Evolutionary conservation across 2,329 filamentous ascomycete species (phyloP), one percentile per base, ranked within the genome.

Genomic region (Pseudogymnoascus sp.): DNA sequence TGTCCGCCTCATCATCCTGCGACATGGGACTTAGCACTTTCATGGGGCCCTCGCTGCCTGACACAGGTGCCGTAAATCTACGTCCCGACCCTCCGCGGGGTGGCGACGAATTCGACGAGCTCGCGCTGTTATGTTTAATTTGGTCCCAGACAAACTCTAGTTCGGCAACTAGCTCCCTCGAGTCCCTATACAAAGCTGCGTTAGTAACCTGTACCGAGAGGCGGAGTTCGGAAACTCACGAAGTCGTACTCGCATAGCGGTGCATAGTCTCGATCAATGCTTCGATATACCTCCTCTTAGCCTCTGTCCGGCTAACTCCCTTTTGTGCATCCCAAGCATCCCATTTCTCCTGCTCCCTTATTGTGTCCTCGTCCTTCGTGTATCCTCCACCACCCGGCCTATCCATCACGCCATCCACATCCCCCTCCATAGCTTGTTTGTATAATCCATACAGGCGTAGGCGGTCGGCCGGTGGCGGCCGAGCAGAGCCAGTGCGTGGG

Each of bases 111-210:
- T 82, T 74, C 40, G 86, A 77, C 38, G 87, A 86, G 16, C 83
- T 84, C 3, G 88, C 85, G 10, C 85, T 84, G 70, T 93, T 97
- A 69, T 88, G 89, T 75, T 94, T 96, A 70, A 99, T 93, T 75
- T 97, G 94, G 69, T 97, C 92, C 94, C 94, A 99, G 40, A 99
- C 93, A 71, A 97, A 99, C 76, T 99, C 94, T n/a, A 99, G 84
- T 75, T 99, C 94, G 8, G 87, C 82, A 38, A 97, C 92, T 40
- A 99, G 82, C 75, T 96, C 92, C 65, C 88, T 84, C 6, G 91
- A 91, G 73, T 96, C 92, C 59, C 84, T 87, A 67, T 62, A 25
- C 62, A 21, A 8, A 56, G n/a, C n/a, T 65, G 63, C 47, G 59
- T 61, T 62, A 62, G 50, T 56, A 56, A 33, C 50, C 11, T 7